Conservation (phyloP, 257 asterid genomes). For the Capsicum chinense region DNA sequence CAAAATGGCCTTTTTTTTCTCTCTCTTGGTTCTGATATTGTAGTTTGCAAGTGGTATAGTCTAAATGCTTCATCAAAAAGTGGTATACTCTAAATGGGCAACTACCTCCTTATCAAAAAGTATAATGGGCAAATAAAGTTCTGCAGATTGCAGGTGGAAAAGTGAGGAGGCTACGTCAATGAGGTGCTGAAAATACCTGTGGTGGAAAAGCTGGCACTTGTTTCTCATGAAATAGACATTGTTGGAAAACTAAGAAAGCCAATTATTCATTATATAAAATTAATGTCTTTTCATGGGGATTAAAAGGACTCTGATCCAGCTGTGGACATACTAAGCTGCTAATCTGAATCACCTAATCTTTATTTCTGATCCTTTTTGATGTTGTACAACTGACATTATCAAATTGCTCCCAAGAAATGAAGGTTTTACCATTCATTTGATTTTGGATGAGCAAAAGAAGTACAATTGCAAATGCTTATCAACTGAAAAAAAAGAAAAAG, state of each 20-base stretch:
- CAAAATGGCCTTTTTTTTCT: constrained; percentile 1
- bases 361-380: background rate
- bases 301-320: background rate
- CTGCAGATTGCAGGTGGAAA: background rate
- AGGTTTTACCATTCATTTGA: background rate
- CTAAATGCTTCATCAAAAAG: background rate
- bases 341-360: constrained; percentile 7
- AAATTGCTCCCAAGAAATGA: constrained; percentile 8
- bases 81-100: background rate
- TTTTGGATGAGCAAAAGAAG: constrained; percentile 19
- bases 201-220: background rate
- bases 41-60: background rate
- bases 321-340: constrained; percentile 11
- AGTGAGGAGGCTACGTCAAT: background rate
- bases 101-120: too few relatives aligned
- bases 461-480: background rate
- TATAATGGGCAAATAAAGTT: background rate
- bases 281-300: background rate
- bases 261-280: background rate
- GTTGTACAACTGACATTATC: constrained; percentile 1
- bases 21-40: constrained; percentile 18
- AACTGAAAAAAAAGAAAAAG: background rate
- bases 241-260: background rate
- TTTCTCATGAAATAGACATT: constrained; percentile 8
- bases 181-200: constrained; percentile 1